A percentile compares a stretch with the other conserved stretches of the same genome.
Conservation (phyloP, 306 rosid genomes). For the Cajanus cajan region DNA sequence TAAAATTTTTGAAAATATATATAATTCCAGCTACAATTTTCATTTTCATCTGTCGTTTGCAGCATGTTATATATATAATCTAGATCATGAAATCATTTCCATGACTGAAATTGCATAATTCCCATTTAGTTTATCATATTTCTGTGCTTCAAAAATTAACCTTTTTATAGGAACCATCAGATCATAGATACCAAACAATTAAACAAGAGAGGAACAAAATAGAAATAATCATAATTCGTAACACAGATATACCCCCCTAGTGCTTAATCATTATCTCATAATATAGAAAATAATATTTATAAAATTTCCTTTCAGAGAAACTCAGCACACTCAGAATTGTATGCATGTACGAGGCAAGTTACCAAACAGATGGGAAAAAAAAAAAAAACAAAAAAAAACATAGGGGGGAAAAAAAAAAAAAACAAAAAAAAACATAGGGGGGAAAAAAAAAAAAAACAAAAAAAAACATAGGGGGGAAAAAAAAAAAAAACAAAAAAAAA, state of each 20-base stretch:
- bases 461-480: no score
- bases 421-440: no score
- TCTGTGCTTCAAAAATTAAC: background rate
- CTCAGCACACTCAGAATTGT: no score
- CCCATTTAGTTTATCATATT: background rate
- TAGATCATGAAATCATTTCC: constrained; percentile 6
- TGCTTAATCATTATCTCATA: no score
- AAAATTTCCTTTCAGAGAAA: no score
- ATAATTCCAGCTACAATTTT: background rate
- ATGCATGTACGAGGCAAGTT: no score
- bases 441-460: no score
- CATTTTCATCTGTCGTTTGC: constrained; percentile 1
- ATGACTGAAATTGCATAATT: background rate
- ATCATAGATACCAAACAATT: background rate
- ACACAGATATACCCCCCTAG: background rate
- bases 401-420: no score
- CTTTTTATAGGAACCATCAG: background rate
- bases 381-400: no score
- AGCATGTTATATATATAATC: background rate
- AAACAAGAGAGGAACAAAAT: background rate
- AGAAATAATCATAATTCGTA: background rate
- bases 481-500: no score
- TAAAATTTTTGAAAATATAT: background rate
- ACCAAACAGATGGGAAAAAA: no score
- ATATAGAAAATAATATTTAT: no score